Evolutionary conservation across 2,329 filamentous ascomycete genomes (phyloP), one percentile per base, ranked within the genome.

Genomic region (Pseudogymnoascus sp.): DNA sequence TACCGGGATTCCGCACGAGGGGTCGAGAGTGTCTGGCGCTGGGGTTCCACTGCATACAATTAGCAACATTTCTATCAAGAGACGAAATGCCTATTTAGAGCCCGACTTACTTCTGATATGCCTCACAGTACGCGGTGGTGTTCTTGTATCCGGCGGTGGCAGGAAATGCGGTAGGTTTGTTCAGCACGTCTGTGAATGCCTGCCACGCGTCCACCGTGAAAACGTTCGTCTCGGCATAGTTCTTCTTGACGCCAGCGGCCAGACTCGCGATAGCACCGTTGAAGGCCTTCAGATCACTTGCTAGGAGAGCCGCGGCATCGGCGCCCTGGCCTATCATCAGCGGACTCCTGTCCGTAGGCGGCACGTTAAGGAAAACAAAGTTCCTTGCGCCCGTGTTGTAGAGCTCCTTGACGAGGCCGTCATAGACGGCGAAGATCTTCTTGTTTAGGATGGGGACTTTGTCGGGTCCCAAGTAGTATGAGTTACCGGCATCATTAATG

Each of bases 301-400:
- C 75, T 67, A 78, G 73, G 1, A 66, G 59, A 5, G 69, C 71
- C 18, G 75, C 71, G 4, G 72, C 67, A 12, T 64, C 62, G 1
- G 69, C 65, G 5, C 74, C 76, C 61, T 80, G 75, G 0, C 69
- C 73, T 6, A 77, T 67, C 0, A 77, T 79, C 60, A 80, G 66
- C 0, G 83, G 83, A 39, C 78, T 78, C 8, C 80, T 76, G 62
- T 87, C 77, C 2, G 86, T 72, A 1, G 81, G 81, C 1, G 85
- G 85, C 0, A 86, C 83, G 60, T 79, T 84, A 31, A 87, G 64
- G 60, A 87, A 77, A 1, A 80, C 75, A 64, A 87, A 87, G 61
- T 85, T 84, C 4, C 84, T 74, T 1, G 78, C 78, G 0, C 84
- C 84, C 2, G 76, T 73, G 2, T 73, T 69, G 64, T 84, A 84